phyloP scores from a whole-genome alignment of 2,329 filamentous ascomycete species.

The Trichophyton simii region DNA sequence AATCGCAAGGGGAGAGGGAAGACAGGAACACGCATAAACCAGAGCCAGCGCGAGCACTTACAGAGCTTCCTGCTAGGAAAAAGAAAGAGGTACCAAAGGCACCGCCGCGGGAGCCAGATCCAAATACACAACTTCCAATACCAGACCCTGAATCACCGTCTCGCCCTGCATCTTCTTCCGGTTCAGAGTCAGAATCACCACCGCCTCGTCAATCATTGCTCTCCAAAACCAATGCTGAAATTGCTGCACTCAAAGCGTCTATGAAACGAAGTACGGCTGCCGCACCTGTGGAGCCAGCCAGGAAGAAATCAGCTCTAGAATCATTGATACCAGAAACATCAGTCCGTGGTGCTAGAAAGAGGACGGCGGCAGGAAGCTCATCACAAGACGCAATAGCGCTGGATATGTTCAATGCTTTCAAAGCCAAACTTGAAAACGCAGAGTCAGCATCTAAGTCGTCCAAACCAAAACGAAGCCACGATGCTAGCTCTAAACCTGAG shows the following conservation, averaged over 20 bases:
- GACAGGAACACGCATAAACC: background rate
- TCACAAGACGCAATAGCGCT: slow-evolving; percentile 50
- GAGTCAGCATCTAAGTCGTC: slow-evolving; percentile 12
- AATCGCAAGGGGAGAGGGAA: slow-evolving; percentile 6
- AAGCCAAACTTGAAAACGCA: slow-evolving; percentile 53
- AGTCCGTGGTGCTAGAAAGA: slow-evolving; percentile 35
- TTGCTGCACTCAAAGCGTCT: slow-evolving; percentile 34
- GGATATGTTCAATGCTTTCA: slow-evolving; percentile 65
- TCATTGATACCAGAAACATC: slow-evolving; percentile 37
- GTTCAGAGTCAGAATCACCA: slow-evolving; percentile 17
- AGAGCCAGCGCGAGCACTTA: slow-evolving; percentile 5
- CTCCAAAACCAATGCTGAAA: slow-evolving; percentile 34
- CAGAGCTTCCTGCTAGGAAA: slow-evolving; percentile 9
- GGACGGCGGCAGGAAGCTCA: slow-evolving; percentile 22
- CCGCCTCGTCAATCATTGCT: slow-evolving; percentile 24
- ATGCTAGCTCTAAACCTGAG: background rate
- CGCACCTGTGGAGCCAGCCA: slow-evolving; percentile 21
- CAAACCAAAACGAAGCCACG: slow-evolving; percentile 6
- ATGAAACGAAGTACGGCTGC: slow-evolving; percentile 32
- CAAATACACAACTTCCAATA: slow-evolving; percentile 33
- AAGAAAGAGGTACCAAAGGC: slow-evolving; percentile 19
- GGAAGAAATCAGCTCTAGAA: slow-evolving; percentile 36
- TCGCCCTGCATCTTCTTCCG: slow-evolving; percentile 20
- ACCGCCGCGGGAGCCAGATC: slow-evolving; percentile 29
- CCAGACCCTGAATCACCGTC: slow-evolving; percentile 33